Base-by-base conservation (phyloP, 2,329 filamentous ascomycete genomes). In the Clonostachys solani region DNA sequence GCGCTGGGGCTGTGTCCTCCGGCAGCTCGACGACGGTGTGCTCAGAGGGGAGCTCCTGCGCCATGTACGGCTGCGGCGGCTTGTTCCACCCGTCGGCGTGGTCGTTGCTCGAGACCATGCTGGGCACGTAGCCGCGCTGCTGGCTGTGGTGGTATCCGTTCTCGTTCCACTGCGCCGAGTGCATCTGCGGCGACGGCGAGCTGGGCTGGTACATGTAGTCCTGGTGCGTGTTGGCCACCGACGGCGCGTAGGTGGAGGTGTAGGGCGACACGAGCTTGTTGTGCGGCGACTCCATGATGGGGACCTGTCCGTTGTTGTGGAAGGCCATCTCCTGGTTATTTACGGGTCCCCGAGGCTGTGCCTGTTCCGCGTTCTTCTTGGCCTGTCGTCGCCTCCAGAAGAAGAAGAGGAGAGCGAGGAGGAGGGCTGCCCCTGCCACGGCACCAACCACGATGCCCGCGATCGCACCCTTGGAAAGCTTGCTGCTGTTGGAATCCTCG, bases 361-460 rank as follows among this genome's bases (percentile, higher is more conserved):
- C 6, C 17, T 29, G 23, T 29, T 29, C 23, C 8, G 9, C 23
- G 23, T 38, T 18, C 36, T 38, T n/a, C 36, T 15, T n/a, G 2
- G 15, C 15, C 35, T 41, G 47, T 40, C 33, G 45, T 33, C 38
- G 44, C 17, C 29, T 42, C 29, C 35, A 44, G 36, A 48, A 40
- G 33, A 34, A 44, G 35, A 17, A 35, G 40, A 18, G n/a, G 33
- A 38, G 33, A 16, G 5, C 34, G 17, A 42, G 33, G 35, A 45
- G 18, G 36, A 48, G 46, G 7, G 29, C 15, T 4, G 36, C 5
- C 18, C 35, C 46, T 29, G 15, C 46, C 13, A 48, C 42, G 12
- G 29, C 46, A 19, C 46, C 46, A 1, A 60, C 58, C 29, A 60
- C 63, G 13, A 69, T 52, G 3, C 62, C 66, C 43, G 64, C 58